Conservation (phyloP, 2,329 filamentous ascomycete species). For the Magnaporthiopsis rhizophila region DNA sequence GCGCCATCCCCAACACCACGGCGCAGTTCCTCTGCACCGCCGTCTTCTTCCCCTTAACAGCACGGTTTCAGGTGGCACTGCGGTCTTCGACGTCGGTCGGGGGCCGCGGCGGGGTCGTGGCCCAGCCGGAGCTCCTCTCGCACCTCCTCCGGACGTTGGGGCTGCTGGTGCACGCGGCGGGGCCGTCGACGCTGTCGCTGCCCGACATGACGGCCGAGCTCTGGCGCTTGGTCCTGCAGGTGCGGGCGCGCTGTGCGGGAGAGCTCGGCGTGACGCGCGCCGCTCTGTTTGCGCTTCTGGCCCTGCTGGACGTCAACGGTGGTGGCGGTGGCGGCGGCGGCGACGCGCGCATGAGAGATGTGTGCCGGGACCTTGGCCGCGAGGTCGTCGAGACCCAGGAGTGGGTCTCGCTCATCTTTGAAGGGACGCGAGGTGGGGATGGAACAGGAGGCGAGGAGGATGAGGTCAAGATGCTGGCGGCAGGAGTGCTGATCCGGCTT, state of each 20-base stretch:
- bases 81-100: slow-evolving; percentile 26
- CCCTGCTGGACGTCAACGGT: slow-evolving; percentile 69
- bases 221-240: slow-evolving; percentile 69
- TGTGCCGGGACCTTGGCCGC: slow-evolving; percentile 67
- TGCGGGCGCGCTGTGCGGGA: slow-evolving; percentile 51
- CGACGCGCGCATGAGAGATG: slow-evolving; percentile 56
- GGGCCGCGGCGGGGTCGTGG: slow-evolving; percentile 48
- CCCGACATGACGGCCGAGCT: slow-evolving; percentile 77
- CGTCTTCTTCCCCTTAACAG: slow-evolving; percentile 83
- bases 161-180: slow-evolving; percentile 73
- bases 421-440: slow-evolving; percentile 42
- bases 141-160: slow-evolving; percentile 82
- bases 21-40: slow-evolving; percentile 64
- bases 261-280: slow-evolving; percentile 64
- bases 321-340: background rate
- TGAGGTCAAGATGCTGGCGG: slow-evolving; percentile 69
- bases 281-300: slow-evolving; percentile 70
- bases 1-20: slow-evolving; percentile 66
- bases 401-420: slow-evolving; percentile 76
- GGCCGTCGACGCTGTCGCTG: slow-evolving; percentile 67
- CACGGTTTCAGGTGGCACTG: slow-evolving; percentile 64
- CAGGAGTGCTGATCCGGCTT: slow-evolving; percentile 68
- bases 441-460: slow-evolving; percentile 60
- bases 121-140: slow-evolving; percentile 67
- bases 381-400: slow-evolving; percentile 79